Evolutionary conservation across 2,329 filamentous ascomycete genomes (phyloP).

Genomic region (Scopulariopsis brevicaulis): DNA sequence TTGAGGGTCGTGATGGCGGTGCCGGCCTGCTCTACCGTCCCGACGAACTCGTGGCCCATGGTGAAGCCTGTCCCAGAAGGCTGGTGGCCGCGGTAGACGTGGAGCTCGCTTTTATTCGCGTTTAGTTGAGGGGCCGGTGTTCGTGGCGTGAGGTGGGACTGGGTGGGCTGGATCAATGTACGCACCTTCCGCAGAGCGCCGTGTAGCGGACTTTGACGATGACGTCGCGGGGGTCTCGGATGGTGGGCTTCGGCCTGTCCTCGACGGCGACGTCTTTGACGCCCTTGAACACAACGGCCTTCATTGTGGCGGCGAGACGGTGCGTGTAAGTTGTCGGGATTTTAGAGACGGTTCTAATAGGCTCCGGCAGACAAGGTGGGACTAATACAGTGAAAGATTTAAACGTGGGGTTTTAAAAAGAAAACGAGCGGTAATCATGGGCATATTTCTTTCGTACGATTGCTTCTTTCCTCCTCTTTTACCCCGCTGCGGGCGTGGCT

Average conservation of each 20-base stretch:
- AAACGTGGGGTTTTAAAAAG: no score
- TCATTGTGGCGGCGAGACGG: not conserved
- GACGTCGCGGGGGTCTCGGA: not conserved
- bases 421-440: no score
- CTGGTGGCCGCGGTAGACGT: constrained; percentile 73
- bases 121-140: not conserved
- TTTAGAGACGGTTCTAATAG: no score
- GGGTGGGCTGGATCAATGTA: no score
- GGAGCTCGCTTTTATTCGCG: constrained; percentile 54
- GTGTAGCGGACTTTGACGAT: not conserved
- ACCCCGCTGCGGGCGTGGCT: no score
- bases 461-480: no score
- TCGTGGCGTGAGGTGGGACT: not conserved
- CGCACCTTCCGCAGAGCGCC: not conserved
- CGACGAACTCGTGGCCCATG: constrained; percentile 76
- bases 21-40: constrained; percentile 55
- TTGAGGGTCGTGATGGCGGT: constrained; percentile 45
- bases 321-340: no score
- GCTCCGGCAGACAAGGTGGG: no score
- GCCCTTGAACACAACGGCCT: not conserved
- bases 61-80: constrained; percentile 48
- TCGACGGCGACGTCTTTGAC: not conserved
- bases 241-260: not conserved
- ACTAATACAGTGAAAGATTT: no score
- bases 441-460: no score